Percentiles rank a stretch among this genome's conserved stretches.
Evolutionary conservation across 176 grass and related monocot genomes (phyloP).

Genomic region (Pontederia crassipes): DNA sequence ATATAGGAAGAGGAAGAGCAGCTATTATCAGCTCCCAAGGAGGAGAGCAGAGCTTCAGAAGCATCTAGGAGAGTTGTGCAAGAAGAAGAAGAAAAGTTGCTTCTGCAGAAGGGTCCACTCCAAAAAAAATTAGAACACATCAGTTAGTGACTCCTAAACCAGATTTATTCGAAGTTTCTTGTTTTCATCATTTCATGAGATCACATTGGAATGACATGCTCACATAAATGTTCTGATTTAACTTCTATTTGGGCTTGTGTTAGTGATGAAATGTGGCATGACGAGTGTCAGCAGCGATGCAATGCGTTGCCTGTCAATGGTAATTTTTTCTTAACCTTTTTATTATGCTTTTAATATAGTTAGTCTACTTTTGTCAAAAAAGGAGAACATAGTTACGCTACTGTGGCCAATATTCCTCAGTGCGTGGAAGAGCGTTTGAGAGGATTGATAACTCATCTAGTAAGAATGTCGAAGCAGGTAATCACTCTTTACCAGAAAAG

Average conservation of each 20-base stretch:
- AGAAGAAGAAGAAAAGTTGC: conserved; percentile 83
- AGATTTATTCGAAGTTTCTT: conserved; percentile 2
- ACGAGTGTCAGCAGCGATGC: conserved; percentile 69
- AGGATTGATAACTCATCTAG: conserved; percentile 65
- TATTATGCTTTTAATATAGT: conserved; percentile 21
- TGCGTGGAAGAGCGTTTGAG: conserved; percentile 86
- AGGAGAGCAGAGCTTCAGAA: conserved; percentile 85
- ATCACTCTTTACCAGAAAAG: not conserved
- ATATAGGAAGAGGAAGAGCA: conserved; percentile 95
- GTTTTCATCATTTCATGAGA: not conserved
- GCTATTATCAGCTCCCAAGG: conserved; percentile 71
- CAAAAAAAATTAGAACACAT: conserved; percentile 75
- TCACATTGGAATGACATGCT: not conserved
- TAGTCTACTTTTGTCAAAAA: conserved; percentile 24
- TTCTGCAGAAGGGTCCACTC: conserved; percentile 67
- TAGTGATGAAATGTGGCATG: conserved; percentile 87
- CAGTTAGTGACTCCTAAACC: conserved; percentile 47
- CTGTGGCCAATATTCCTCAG: conserved; percentile 42
- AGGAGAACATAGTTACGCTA: conserved; percentile 9
- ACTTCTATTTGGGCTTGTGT: conserved; percentile 23
- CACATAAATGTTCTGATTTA: conserved; percentile 11
- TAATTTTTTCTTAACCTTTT: conserved; percentile 33
- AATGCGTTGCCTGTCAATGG: conserved; percentile 83
- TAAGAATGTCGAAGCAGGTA: conserved; percentile 94
- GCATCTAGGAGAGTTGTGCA: conserved; percentile 76